These are phyloP conservation scores for Truncatella angustata DNA, from an alignment of 2,329 filamentous ascomycete genomes.

Conservation along the genomic window DNA sequence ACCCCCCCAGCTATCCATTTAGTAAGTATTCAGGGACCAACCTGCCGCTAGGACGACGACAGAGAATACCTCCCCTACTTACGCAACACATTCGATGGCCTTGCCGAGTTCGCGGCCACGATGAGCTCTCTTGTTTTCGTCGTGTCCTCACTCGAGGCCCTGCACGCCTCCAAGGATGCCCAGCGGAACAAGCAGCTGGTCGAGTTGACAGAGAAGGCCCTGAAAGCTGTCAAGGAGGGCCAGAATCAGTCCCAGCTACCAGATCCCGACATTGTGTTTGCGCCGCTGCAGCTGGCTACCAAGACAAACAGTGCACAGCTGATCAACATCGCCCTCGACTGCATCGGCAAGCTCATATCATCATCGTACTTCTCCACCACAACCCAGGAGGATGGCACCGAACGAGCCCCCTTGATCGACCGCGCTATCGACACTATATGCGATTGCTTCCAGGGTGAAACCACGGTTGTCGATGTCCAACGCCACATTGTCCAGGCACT, in stretches of 20 bases:
- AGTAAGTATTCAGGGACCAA: conserved; percentile 7
- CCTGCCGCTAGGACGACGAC: conserved; percentile 1
- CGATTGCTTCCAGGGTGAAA: conserved; percentile 97
- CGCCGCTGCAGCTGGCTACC: conserved; percentile 85
- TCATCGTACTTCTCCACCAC: conserved; percentile 92
- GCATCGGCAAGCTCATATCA: conserved; percentile 97
- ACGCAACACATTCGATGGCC: conserved; percentile 15
- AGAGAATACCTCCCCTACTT: neutral
- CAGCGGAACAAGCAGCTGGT: conserved; percentile 80
- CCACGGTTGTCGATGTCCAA: conserved; percentile 87
- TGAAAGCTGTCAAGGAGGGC: conserved; percentile 81
- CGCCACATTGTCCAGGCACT: conserved; percentile 98
- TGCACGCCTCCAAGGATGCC: conserved; percentile 88
- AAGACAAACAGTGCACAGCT: conserved; percentile 82
- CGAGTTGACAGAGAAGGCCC: conserved; percentile 77
- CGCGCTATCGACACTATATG: conserved; percentile 98
- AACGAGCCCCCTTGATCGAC: conserved; percentile 79
- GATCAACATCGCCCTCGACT: conserved; percentile 88
- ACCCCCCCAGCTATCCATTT: no score
- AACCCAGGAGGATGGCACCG: conserved; percentile 41
- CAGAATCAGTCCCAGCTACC: conserved; percentile 78
- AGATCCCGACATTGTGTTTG: conserved; percentile 88
- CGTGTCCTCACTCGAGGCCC: conserved; percentile 86
- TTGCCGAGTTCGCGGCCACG: conserved; percentile 46
- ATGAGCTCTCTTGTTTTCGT: conserved; percentile 97